Percentiles rank a stretch among this genome's conserved stretches.
Conservation (phyloP, 257 asterid genomes). For the Handroanthus guayacan region DNA sequence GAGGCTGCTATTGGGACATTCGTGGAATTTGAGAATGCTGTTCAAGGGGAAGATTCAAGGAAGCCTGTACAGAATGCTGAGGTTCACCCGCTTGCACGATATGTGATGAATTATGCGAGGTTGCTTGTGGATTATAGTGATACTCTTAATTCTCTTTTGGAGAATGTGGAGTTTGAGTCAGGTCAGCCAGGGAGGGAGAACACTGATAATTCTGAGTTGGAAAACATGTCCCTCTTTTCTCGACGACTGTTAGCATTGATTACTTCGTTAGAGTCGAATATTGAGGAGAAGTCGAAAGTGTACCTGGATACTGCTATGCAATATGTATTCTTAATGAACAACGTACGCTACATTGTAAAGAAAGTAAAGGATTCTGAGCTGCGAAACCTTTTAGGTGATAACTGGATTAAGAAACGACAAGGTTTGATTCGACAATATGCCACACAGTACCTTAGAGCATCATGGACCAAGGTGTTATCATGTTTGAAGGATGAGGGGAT, state of each 20-base stretch:
- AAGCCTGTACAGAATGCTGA: slow-evolving; percentile 82
- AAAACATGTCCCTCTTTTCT: slow-evolving; percentile 61
- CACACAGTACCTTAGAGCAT: slow-evolving; percentile 86
- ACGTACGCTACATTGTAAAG: slow-evolving; percentile 85
- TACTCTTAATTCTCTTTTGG: slow-evolving; percentile 73
- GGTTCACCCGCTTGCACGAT: slow-evolving; percentile 89
- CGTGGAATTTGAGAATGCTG: slow-evolving; percentile 91
- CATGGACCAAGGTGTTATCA: slow-evolving; percentile 83
- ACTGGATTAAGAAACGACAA: slow-evolving; percentile 77
- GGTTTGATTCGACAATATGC: slow-evolving; percentile 89
- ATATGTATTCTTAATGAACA: slow-evolving; percentile 88
- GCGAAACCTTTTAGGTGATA: slow-evolving; percentile 80
- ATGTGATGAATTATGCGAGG: slow-evolving; percentile 91
- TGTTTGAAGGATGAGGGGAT: slow-evolving; percentile 91
- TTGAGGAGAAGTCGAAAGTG: slow-evolving; percentile 77
- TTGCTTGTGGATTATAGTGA: slow-evolving; percentile 84
- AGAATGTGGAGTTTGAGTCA: slow-evolving; percentile 47
- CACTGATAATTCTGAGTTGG: slow-evolving; percentile 52
- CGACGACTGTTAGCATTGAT: slow-evolving; percentile 65
- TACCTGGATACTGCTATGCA: slow-evolving; percentile 68
- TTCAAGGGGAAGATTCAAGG: slow-evolving; percentile 83
- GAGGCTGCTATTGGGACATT: slow-evolving; percentile 92
- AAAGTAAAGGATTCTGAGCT: slow-evolving; percentile 93
- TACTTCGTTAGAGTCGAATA: slow-evolving; percentile 77
- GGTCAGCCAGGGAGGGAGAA: slow-evolving; percentile 39